Base-by-base conservation (phyloP, 306 rosid genomes). In the Cotoneaster glaucophyllus region DNA sequence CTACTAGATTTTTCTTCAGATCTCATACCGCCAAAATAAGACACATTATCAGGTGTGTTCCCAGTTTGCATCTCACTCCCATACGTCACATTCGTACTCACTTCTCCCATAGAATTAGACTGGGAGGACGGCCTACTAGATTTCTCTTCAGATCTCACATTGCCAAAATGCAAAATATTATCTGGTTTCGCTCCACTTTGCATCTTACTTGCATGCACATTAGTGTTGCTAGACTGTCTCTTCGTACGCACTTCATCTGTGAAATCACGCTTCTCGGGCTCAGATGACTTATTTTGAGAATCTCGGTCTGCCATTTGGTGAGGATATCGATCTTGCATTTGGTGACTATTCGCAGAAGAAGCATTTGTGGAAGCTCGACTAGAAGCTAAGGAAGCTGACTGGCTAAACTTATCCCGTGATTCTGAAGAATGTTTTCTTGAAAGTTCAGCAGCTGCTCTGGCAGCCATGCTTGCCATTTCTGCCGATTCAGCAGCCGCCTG, bases 401-500 rank as follows among this genome's bases (percentile, higher is more conserved):
- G 82, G 67, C 64, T 57, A 77, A 66, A 73, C 73, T 77, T 81
- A 53, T 78, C 72, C 50, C 29, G 88, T 15, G 84, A 82, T 77
- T 80, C 93, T 62, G 80, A 75, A 69, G 97, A 85, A 74, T 84
- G 57, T 78, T 90, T 89, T 88, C 86, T 92, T 76, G 97, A 89
- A 73, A 92, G 90, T 78, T 90, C 97, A n/a, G 96, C 99, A 80
- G 99, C 99, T 83, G 99, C 99, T 82, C 97, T 86, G 67, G 99
- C 99, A 82, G 99, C 99, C 86, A 87, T 73, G 81, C 93, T 87
- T 57, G 99, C 99, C 54, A 22, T 90, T 78, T 95, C 97, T 6
- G 99, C 99, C 74, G 99, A 90, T 83, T 92, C 97, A 69, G 99
- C 97, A 71, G 99, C 99, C 64, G 93, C 97, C 90, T 85, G 92